Conservation (phyloP, 306 rosid genomes). For the Prunus davidiana region DNA sequence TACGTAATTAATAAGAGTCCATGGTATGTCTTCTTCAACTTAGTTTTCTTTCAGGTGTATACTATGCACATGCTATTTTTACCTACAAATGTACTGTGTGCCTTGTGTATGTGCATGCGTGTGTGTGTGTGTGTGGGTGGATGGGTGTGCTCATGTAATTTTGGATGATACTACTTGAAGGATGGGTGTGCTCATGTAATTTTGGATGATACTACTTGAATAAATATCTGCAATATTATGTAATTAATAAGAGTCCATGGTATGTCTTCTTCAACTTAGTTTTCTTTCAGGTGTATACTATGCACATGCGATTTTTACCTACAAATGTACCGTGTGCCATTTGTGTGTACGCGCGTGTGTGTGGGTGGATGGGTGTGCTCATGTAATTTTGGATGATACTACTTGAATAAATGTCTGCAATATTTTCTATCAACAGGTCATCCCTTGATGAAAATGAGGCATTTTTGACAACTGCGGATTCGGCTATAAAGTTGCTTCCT, state of each 20-base stretch:
- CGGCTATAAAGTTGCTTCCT: slow-evolving; percentile 65
- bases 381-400: not conserved
- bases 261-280: slow-evolving; percentile 34
- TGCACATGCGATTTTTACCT: not conserved
- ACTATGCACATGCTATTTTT: not conserved
- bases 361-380: not conserved
- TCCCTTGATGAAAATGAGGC: slow-evolving; percentile 78
- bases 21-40: slow-evolving; percentile 54
- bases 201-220: not conserved
- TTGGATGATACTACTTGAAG: not conserved
- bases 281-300: slow-evolving; percentile 1
- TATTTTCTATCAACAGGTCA: slow-evolving; percentile 62
- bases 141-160: not conserved
- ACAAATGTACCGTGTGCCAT: not conserved
- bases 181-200: not conserved
- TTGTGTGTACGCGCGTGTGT: too few species aligned
- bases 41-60: slow-evolving; percentile 3
- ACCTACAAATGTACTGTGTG: not conserved
- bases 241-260: slow-evolving; percentile 86
- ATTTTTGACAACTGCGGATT: slow-evolving; percentile 87
- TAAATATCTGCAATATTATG: slow-evolving; percentile 41
- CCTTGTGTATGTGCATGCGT: not conserved
- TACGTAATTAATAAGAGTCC: slow-evolving; percentile 81
- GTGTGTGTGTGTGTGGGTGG: not conserved
- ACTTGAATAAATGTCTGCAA: not conserved